A percentile compares a stretch with the other conserved stretches of the same genome.
phyloP scores from a whole-genome alignment of 306 rosid genomes.

The Leucaena leucocephala region DNA sequence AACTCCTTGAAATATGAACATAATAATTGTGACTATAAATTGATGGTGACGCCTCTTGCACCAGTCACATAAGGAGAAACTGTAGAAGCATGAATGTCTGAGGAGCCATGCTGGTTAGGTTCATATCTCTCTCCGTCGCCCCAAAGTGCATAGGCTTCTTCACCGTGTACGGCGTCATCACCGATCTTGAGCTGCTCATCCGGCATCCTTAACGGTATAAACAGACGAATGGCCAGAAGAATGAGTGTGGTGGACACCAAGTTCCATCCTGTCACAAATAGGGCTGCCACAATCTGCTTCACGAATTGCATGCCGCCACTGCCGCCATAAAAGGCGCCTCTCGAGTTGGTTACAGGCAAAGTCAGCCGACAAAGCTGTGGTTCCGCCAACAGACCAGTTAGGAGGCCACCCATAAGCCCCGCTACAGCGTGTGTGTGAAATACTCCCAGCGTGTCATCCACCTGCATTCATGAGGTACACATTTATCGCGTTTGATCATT shows the following conservation, averaged over 20 bases:
- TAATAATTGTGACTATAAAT: slow-evolving; percentile 42
- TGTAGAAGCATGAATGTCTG: slow-evolving; percentile 19
- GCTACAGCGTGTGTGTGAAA: slow-evolving; percentile 98
- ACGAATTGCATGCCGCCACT: slow-evolving; percentile 65
- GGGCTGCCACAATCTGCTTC: slow-evolving; percentile 76
- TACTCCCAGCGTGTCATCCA: slow-evolving; percentile 87
- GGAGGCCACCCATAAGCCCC: slow-evolving; percentile 82
- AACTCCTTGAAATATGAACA: background rate
- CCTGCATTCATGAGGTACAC: slow-evolving; percentile 40
- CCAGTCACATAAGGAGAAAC: slow-evolving; percentile 78
- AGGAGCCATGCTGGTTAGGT: slow-evolving; percentile 70
- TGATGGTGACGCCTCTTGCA: slow-evolving; percentile 87
- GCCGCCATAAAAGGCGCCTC: slow-evolving; percentile 84
- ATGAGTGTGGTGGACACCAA: slow-evolving; percentile 81
- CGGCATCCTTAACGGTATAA: slow-evolving; percentile 86
- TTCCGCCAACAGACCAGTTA: slow-evolving; percentile 88
- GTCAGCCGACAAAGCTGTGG: slow-evolving; percentile 65
- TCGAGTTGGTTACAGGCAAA: slow-evolving; percentile 57
- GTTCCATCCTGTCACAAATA: slow-evolving; percentile 85
- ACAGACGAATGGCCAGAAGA: slow-evolving; percentile 58
- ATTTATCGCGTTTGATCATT: too few relatives aligned
- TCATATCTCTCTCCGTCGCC: slow-evolving; percentile 93
- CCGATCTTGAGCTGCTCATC: slow-evolving; percentile 80
- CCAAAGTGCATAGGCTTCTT: slow-evolving; percentile 97
- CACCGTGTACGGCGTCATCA: slow-evolving; percentile 94